These are phyloP conservation scores for Paraurostyla sp. DNA, from an alignment of 73 alveolate genomes.

Conservation along the genomic window DNA sequence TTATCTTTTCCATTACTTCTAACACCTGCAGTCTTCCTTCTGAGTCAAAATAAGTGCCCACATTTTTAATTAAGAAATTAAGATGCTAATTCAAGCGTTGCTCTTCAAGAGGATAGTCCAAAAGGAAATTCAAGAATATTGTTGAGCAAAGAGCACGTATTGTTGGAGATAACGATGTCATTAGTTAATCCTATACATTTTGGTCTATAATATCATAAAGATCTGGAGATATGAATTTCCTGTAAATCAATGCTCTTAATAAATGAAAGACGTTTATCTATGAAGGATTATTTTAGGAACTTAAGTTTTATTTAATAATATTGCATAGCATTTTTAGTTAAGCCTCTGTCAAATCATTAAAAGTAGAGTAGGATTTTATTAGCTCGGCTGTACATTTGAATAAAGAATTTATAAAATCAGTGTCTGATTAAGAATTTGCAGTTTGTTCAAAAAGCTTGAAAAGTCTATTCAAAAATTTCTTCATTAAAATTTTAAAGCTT, in stretches of 20 bases:
- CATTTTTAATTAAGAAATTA: conserved; percentile 64
- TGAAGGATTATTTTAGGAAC: neutral
- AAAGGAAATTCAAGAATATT: conserved; percentile 56
- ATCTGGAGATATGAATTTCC: conserved; percentile 60
- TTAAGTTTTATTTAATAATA: conserved; percentile 20
- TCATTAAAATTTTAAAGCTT: conserved; percentile 31
- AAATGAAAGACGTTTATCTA: conserved; percentile 54
- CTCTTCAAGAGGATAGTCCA: conserved; percentile 70
- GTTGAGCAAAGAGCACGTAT: conserved; percentile 46
- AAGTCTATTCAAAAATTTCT: conserved; percentile 47
- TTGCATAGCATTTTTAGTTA: conserved; percentile 10
- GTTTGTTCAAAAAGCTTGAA: conserved; percentile 50
- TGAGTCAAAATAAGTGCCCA: conserved; percentile 43
- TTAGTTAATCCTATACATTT: conserved; percentile 47
- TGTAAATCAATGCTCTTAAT: conserved; percentile 48
- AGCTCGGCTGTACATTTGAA: conserved; percentile 72
- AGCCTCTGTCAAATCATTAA: conserved; percentile 26
- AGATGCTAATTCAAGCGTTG: conserved; percentile 65
- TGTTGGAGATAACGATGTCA: conserved; percentile 47
- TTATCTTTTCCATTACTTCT: conserved; percentile 21
- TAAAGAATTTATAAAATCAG: conserved; percentile 66
- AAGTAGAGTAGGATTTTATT: conserved; percentile 48
- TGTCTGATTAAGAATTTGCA: conserved; percentile 54
- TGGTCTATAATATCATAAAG: conserved; percentile 70
- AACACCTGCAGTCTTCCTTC: conserved; percentile 63